Evolutionary conservation across 345 rosid species (phyloP), one percentile per base, ranked within the genome.

Genomic region (Populus deltoides): DNA sequence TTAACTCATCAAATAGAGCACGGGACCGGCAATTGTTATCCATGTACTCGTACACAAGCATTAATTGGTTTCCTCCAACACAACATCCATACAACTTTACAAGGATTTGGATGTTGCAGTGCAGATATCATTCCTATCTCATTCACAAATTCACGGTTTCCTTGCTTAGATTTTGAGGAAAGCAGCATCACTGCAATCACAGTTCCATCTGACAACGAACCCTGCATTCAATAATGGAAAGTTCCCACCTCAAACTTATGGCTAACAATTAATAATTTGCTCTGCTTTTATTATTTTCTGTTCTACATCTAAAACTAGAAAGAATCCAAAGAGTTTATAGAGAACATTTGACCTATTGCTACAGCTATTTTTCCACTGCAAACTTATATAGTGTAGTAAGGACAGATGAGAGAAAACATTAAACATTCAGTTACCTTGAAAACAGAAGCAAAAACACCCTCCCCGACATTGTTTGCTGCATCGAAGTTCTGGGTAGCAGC

Each of bases 41-140:
- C 31, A 29, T 29, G 31, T 29, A 29, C 31, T 29, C 31, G 2
- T 29, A 29, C 31, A 29, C 31, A 29, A 29, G 31, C 33, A 2
- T 31, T 31, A 3, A 31, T 31, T 31, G 33, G 33, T 31, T 31
- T 31, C 33, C 33, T 31, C 33, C 33, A 31, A 81, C 78, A 33
- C 84, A 81, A 35, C 84, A 81, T 68, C 84, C 84, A 45, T 77
- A 77, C 10, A 77, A 66, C 74, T 77, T 77, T 20, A 81, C 84
- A 43, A 81, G 2, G 80, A 67, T 81, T 81, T 25, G 80, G 80
- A 73, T 81, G 84, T 22, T 81, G 77, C 49, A 81, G 43, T 2
- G 77, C 84, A 53, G 84, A 81, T 49, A 81, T 81, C 84, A 81
- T 81, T 49, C 84, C 84, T 72, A 81, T 77, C 45, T 81, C 84